phyloP scores from a whole-genome alignment of 768 basidiomycete species.

The Suillus lakei region DNA sequence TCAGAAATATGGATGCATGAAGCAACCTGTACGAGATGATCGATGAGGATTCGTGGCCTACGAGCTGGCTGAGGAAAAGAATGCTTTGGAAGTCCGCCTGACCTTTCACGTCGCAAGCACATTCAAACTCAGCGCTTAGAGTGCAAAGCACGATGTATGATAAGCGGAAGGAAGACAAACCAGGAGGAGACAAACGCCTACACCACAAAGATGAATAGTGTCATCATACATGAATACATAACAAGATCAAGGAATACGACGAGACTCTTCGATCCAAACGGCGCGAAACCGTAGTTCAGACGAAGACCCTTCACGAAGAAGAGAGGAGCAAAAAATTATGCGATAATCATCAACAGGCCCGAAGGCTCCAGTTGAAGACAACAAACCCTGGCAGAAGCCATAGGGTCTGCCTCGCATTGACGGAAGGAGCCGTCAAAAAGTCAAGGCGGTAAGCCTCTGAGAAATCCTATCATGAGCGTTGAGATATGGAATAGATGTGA shows the following conservation, averaged over 20 bases:
- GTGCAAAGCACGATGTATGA: too few relatives aligned
- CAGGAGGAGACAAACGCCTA: too few relatives aligned
- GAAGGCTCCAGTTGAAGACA: constrained; percentile 6
- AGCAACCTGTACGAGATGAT: constrained; percentile 55
- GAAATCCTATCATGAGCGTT: background rate
- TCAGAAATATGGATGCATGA: constrained; percentile 46
- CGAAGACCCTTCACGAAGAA: constrained; percentile 39
- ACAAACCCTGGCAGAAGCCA: background rate
- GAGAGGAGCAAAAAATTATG: constrained; percentile 40
- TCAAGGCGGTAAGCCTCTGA: background rate
- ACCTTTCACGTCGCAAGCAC: too few relatives aligned
- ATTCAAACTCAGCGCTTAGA: too few relatives aligned
- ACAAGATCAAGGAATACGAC: background rate
- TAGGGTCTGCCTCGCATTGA: background rate
- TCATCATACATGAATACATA: background rate
- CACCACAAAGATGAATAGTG: background rate
- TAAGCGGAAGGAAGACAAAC: too few relatives aligned
- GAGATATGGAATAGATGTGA: background rate
- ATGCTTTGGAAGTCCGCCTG: too few relatives aligned
- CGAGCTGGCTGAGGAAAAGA: constrained; percentile 31
- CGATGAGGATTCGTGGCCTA: constrained; percentile 60
- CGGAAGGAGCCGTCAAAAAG: background rate
- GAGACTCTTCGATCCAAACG: background rate
- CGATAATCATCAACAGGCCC: constrained; percentile 18
- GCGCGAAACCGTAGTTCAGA: background rate